Conservation (phyloP, 768 basidiomycete genomes). For the Leucosporidium yakuticum region DNA sequence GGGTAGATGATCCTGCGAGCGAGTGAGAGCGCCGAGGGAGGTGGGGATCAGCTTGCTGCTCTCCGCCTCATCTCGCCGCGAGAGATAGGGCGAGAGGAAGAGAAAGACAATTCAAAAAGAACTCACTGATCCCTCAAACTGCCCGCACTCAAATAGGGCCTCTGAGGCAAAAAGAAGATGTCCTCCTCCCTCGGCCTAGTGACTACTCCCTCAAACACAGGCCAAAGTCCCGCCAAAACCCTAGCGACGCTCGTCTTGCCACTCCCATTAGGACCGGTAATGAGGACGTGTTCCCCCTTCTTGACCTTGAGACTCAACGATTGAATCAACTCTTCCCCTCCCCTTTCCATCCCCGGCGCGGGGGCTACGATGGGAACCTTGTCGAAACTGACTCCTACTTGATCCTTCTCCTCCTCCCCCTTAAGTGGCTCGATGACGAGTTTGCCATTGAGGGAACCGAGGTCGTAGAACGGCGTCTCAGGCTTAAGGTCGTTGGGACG, state of each 20-base stretch:
- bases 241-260: slow-evolving; percentile 45
- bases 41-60: neutral
- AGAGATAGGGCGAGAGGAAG: neutral
- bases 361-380: slow-evolving; percentile 48
- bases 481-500: slow-evolving; percentile 45
- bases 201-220: slow-evolving; percentile 47
- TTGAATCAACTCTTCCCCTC: slow-evolving; percentile 57
- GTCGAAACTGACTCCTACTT: slow-evolving; percentile 39
- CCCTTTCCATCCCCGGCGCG: slow-evolving; percentile 44
- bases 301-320: slow-evolving; percentile 60
- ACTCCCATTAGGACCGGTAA: slow-evolving; percentile 63
- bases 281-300: slow-evolving; percentile 78
- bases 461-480: slow-evolving; percentile 52
- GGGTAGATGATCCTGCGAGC: slow-evolving; percentile 70
- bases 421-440: slow-evolving; percentile 7
- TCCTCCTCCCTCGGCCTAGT: slow-evolving; percentile 52
- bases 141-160: slow-evolving; percentile 85
- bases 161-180: slow-evolving; percentile 70
- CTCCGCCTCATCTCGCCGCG: neutral
- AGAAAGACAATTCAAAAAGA: neutral
- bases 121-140: slow-evolving; percentile 74
- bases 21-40: neutral
- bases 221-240: slow-evolving; percentile 84
- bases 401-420: neutral
- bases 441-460: slow-evolving; percentile 62